phyloP scores from a whole-genome alignment of 768 basidiomycete species.

The Rhodotorula graminis region DNA sequence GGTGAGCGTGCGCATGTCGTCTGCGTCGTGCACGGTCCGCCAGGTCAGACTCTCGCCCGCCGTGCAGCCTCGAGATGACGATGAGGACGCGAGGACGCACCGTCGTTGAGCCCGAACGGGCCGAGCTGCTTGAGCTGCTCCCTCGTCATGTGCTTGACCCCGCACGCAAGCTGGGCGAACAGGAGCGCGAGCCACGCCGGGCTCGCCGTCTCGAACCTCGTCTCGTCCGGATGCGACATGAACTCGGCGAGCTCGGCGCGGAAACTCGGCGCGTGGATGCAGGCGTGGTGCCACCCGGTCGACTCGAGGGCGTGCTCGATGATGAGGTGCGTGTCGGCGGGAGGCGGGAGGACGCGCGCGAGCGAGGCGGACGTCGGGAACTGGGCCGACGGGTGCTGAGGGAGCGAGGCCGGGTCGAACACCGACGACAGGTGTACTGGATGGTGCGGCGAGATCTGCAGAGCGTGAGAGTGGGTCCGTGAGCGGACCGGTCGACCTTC shows the following conservation, averaged over 20 bases:
- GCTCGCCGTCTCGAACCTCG: neutral
- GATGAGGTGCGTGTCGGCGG: neutral
- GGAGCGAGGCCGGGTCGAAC: neutral
- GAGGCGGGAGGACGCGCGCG: constrained; percentile 7
- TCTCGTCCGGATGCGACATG: neutral
- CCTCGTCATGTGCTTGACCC: constrained; percentile 2
- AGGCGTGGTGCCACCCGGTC: constrained; percentile 7
- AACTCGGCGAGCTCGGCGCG: constrained; percentile 14
- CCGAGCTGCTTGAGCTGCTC: constrained; percentile 3
- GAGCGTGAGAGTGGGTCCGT: neutral
- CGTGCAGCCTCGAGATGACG: too few species aligned
- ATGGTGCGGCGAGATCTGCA: neutral
- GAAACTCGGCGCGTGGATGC: constrained; percentile 11
- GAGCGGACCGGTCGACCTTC: neutral
- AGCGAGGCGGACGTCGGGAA: constrained; percentile 1
- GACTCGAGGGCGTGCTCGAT: constrained; percentile 1
- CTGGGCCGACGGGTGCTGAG: neutral
- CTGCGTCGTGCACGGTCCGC: neutral
- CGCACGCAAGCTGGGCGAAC: constrained; percentile 14
- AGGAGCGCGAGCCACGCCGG: constrained; percentile 15
- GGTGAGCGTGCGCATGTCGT: neutral
- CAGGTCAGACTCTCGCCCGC: neutral
- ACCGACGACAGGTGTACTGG: neutral
- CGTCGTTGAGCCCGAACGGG: neutral
- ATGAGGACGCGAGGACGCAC: neutral